These are phyloP conservation scores for Ophiocordyceps sinensis DNA, from an alignment of 2,329 filamentous ascomycete species.

Conservation along the genomic window DNA sequence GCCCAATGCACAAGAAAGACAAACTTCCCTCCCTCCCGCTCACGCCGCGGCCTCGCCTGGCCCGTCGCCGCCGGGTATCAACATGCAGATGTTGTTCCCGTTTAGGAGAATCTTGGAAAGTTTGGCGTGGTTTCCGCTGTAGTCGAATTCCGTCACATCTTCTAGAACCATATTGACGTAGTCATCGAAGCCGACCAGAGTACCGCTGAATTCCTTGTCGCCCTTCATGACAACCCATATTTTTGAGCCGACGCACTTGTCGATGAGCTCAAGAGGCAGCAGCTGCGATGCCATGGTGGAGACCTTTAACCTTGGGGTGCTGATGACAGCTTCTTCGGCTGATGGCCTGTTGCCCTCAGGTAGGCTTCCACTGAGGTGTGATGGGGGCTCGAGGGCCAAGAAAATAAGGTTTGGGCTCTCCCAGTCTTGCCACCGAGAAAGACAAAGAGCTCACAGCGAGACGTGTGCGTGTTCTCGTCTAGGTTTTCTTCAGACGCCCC, in stretches of 20 bases:
- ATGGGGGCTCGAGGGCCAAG: too few relatives aligned
- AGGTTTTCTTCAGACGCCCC: too few relatives aligned
- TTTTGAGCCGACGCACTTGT: conserved; percentile 93
- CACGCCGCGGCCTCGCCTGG: conserved; percentile 21
- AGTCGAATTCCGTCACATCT: conserved; percentile 95
- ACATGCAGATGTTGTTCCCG: conserved; percentile 98
- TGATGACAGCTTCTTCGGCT: too few relatives aligned
- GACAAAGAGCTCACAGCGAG: too few relatives aligned
- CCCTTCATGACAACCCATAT: conserved; percentile 99
- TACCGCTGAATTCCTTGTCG: conserved; percentile 96
- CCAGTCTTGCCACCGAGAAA: too few relatives aligned
- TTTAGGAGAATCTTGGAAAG: conserved; percentile 91
- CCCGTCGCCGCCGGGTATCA: conserved; percentile 67
- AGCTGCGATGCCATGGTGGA: too few relatives aligned
- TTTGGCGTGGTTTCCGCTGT: conserved; percentile 74
- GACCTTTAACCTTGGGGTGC: too few relatives aligned
- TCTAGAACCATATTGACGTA: conserved; percentile 99
- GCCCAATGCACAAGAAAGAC: too few relatives aligned
- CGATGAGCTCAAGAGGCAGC: conserved; percentile 98
- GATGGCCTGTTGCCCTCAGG: too few relatives aligned
- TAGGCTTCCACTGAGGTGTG: too few relatives aligned
- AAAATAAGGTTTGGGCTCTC: too few relatives aligned
- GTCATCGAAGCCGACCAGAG: conserved; percentile 90
- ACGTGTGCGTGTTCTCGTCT: too few relatives aligned
- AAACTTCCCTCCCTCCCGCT: background rate